A percentile compares a stretch with the other conserved stretches of the same genome.
phyloP scores from a whole-genome alignment of 2,329 filamentous ascomycete species.

The Aspergillus melleus region DNA sequence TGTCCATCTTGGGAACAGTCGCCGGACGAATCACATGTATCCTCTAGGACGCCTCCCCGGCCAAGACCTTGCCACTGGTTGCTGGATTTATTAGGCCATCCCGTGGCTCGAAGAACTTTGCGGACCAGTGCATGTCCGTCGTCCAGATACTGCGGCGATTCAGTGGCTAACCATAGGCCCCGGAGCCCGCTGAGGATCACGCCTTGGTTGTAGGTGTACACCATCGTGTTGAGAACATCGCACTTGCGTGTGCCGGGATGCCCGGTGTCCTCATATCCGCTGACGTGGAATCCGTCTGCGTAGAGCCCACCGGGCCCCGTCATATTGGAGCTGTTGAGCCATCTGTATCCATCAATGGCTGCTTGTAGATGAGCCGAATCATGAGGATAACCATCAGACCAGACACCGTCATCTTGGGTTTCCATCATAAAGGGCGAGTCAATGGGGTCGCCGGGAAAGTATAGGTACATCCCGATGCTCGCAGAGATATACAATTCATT shows the following conservation, averaged over 20 bases:
- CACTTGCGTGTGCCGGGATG: conserved; percentile 69
- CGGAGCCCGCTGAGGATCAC: conserved; percentile 80
- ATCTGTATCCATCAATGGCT: conserved; percentile 75
- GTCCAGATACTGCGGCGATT: conserved; percentile 66
- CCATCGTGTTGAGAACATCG: conserved; percentile 79
- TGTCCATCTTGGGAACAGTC: conserved; percentile 80
- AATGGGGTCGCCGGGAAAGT: conserved; percentile 80
- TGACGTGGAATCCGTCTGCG: conserved; percentile 86
- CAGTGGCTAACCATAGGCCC: conserved; percentile 77
- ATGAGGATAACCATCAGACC: conserved; percentile 40
- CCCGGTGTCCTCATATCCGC: conserved; percentile 57
- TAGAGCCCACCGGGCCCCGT: conserved; percentile 73
- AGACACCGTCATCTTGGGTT: conserved; percentile 23
- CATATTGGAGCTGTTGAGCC: conserved; percentile 80
- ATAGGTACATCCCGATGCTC: conserved; percentile 83
- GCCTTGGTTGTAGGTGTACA: conserved; percentile 96
- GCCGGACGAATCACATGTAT: conserved; percentile 73
- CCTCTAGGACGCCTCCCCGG: conserved; percentile 77
- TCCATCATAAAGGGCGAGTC: conserved; percentile 62
- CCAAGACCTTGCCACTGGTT: conserved; percentile 72
- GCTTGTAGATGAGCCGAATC: conserved; percentile 69
- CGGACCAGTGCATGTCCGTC: conserved; percentile 79
- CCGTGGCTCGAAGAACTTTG: conserved; percentile 74
- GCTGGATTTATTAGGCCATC: conserved; percentile 57
- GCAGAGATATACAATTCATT: conserved; percentile 87